Base-by-base conservation (phyloP, 169 alveolate genomes). In the Eimeria brunetti region DNA sequence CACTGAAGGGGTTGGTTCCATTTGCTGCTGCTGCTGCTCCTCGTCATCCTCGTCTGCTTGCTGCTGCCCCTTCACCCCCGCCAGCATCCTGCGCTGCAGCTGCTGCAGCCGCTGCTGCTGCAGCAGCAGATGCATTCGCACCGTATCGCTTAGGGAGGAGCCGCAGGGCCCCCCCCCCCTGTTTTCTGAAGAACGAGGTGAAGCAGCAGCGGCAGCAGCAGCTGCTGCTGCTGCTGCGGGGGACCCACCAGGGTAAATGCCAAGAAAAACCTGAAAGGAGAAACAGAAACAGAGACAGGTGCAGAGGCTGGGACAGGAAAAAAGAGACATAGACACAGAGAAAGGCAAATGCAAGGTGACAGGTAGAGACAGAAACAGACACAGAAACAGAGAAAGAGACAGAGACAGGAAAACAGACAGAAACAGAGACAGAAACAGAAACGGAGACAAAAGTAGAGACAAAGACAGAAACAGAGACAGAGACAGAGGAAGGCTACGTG, bases 81-180 rank as follows among this genome's bases (percentile, higher is more conserved):
- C 4, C 80, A 85, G 80, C 80, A 85, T 85, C 41, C 46, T 49
- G 62, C 92, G 75, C 81, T 46, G 64, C 58, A 85, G 80, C 80
- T 62, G 92, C 80, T 85, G 92, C 92, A 85, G 75, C 64, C 92
- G 33, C 27, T 56, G 80, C 81, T 85, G 92, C 92, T 85, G 92
- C 92, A 49, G 69, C 60, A n/a, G 5, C 41, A 49, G 62, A 46
- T 85, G 92, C 81, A 16, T 8, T 46, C 80, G 92, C 64, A 46
- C 92, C 14, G 49, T 62, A 36, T 85, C 92, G 56, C 46, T 33
- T 53, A 83, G 9, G 3, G 90, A 83, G 33, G 73, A 49, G 81
- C 78, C 51, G 41, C 46, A 38, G 1, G 92, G 64, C 60, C 20
- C 33, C n/a, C 27, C 81, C 36, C 49, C 36, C 5, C 58, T 0